Evolutionary conservation across 2,329 filamentous ascomycete genomes (phyloP).

Genomic region (Bimuria novae-zelandiae): DNA sequence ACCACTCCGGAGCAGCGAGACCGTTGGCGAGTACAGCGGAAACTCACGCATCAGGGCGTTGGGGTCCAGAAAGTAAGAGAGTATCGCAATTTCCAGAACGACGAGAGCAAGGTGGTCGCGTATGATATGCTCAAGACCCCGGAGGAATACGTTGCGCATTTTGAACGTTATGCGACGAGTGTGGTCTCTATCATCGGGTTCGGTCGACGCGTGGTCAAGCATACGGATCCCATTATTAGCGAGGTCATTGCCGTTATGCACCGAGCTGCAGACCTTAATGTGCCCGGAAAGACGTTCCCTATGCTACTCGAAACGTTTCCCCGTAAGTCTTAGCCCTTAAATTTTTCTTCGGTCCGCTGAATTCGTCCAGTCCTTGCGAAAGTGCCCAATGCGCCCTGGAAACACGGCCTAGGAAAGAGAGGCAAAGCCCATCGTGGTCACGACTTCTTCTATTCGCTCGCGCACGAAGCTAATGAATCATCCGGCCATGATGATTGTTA

Average conservation of each 20-base stretch:
- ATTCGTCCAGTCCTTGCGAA: conserved; percentile 26
- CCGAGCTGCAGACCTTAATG: conserved; percentile 58
- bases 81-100: conserved; percentile 63
- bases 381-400: conserved; percentile 42
- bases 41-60: conserved; percentile 43
- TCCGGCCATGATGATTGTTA: conserved; percentile 40
- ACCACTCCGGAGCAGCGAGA: conserved; percentile 35
- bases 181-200: conserved; percentile 63
- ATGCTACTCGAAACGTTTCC: conserved; percentile 64
- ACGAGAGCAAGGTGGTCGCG: conserved; percentile 62
- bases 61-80: conserved; percentile 57
- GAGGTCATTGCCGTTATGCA: conserved; percentile 65
- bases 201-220: conserved; percentile 57
- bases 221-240: conserved; percentile 61
- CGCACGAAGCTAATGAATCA: conserved; percentile 35
- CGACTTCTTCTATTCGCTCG: conserved; percentile 43
- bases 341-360: conserved; percentile 45
- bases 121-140: conserved; percentile 53
- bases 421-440: conserved; percentile 34
- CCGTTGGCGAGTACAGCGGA: conserved; percentile 37
- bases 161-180: conserved; percentile 59
- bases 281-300: conserved; percentile 58
- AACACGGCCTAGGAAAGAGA: conserved; percentile 36
- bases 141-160: conserved; percentile 56
- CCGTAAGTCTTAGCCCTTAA: conserved; percentile 51